Evolutionary conservation across 441 rosid species (phyloP), one percentile per base, ranked within the genome.

Genomic region (Eruca vesicaria): DNA sequence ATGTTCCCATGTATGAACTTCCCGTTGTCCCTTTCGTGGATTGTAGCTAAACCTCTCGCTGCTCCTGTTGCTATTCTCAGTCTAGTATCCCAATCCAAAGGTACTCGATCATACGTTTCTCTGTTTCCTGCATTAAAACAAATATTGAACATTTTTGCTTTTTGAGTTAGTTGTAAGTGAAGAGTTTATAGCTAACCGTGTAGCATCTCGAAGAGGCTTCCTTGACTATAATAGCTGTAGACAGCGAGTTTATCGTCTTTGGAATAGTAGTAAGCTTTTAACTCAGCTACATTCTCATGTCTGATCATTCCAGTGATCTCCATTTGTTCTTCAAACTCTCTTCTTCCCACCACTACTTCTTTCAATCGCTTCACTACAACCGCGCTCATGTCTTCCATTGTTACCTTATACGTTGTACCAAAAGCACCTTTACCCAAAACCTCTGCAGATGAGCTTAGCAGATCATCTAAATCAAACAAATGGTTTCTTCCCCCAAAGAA

Each of bases 251-350:
- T 95, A 84, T 90, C 98, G 63, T 95, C 97, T 73, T 95, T 93
- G 0, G 99, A 90, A 63, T 84, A 86, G 77, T 88, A 96, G 79
- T 91, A 93, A 7, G 98, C 99, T 65, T 94, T 84, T 1, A 96
- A 69, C 0, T 89, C 83, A 62, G 83, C 80, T 64, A 93, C 86
- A 67, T 90, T 88, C 16, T 80, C 88, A 64, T 93, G 97, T 64
- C 84, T 88, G 19, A 90, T 86, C 15, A 63, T 84, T 2, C 97
- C 98, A 9, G 55, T 78, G 35, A 86, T 59, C 74, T 89, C 92
- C 95, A 91, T 90, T 66, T 90, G 99, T 71, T 87, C 92, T 81
- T 93, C 97, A 26, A 96, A 96, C 53, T 91, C 98, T 66, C 86
- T 79, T 75, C 82, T 89, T 7, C 84, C 87, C 7, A 78, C 85